Base-by-base conservation (phyloP, 2,329 filamentous ascomycete genomes). In the Calonectria honghensis region DNA sequence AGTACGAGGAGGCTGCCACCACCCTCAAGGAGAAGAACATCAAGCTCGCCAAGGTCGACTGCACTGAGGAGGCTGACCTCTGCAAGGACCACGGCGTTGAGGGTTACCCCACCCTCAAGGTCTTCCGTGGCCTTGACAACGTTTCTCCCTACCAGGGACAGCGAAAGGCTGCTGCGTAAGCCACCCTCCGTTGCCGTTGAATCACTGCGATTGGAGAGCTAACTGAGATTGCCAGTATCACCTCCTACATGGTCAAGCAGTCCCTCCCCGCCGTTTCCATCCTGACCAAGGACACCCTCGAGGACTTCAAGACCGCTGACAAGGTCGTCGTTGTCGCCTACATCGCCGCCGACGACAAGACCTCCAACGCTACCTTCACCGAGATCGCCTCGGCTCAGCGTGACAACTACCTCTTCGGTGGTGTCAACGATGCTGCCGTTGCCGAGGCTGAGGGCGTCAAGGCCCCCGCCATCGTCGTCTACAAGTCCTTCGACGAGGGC, bases 401-500 rank as follows among this genome's bases (percentile, higher is more conserved):
- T 78, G 96, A 99, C 85, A 93, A 91, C 85, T 98, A 95, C 90
- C 94, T 98, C 80, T 99, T 99, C 85, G 97, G 95, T 82, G 93
- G 94, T 76, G 94, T 94, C 86, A 95, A 91, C 85, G 97, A 98
- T 83, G 93, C 93, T 76, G 92, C 90, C 72, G 89, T 98, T 79
- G 96, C 97, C 82, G 93, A 98, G 91, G 93, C 94, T 64, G 97
- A 98, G 89, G 96, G 94, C 80, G 95, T 98, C 85, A 94, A 93
- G 85, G 92, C 94, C 83, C 97, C 97, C 77, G 93, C 94, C 72
- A 89, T 99, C 78, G 95, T 98, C 78, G 92, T 99, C 74, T 98
- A 98, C 94, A 98, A 99, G 92, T 91, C 93, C 75, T 99, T 98
- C 83, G 97, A 99, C 84, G 96, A 98, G 89, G 96, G 96, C 89